Evolutionary conservation across 2,329 filamentous ascomycete species (phyloP).

Genomic region (Domatiomyces globalis): DNA sequence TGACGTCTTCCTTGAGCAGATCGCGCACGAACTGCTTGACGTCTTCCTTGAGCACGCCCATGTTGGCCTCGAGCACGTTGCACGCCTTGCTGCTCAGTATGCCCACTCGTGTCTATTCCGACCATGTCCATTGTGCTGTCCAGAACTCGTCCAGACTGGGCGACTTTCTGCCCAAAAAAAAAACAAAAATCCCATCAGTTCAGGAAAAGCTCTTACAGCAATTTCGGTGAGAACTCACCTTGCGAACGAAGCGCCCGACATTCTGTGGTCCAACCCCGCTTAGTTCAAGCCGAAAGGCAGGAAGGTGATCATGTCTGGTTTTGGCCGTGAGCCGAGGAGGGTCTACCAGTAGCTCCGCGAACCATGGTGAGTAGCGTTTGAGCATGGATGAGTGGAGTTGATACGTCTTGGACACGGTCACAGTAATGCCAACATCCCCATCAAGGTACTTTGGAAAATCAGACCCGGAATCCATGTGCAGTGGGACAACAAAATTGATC

Average conservation of each 20-base stretch:
- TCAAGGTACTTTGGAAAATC: slow-evolving; percentile 26
- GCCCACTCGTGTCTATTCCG: neutral
- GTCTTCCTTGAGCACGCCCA: slow-evolving; percentile 27
- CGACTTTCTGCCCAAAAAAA: slow-evolving; percentile 22
- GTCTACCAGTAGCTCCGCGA: slow-evolving; percentile 15
- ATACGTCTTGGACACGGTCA: slow-evolving; percentile 25
- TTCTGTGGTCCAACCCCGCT: neutral
- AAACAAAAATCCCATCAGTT: slow-evolving; percentile 1
- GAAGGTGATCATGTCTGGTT: slow-evolving; percentile 18
- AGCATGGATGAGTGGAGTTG: slow-evolving; percentile 25
- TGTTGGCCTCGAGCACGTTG: slow-evolving; percentile 19
- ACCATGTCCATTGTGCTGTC: neutral
- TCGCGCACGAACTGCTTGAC: slow-evolving; percentile 22
- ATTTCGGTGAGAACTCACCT: slow-evolving; percentile 6
- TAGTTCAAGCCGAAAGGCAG: slow-evolving; percentile 18
- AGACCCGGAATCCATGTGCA: neutral
- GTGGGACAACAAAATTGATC: neutral
- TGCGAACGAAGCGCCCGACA: slow-evolving; percentile 9
- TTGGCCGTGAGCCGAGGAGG: slow-evolving; percentile 20
- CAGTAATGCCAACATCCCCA: slow-evolving; percentile 27
- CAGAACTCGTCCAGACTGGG: slow-evolving; percentile 20
- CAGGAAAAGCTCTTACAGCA: neutral
- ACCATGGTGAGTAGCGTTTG: slow-evolving; percentile 14
- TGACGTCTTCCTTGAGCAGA: slow-evolving; percentile 26
- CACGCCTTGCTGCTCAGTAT: slow-evolving; percentile 16